phyloP scores from a whole-genome alignment of 306 rosid genomes.

The Lupinus albus region DNA sequence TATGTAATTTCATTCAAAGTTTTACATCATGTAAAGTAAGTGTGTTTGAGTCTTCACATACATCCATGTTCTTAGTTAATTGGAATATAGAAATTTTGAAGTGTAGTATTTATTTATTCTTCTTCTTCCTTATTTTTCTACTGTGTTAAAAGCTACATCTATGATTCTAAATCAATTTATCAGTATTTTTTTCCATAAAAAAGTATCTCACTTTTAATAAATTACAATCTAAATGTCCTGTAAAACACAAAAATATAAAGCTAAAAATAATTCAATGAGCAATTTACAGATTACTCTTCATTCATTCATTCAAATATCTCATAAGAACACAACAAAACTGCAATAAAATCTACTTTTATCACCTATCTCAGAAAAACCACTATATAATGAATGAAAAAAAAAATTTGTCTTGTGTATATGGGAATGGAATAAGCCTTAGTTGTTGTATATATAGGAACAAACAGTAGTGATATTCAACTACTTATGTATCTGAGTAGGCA shows the following conservation, averaged over 20 bases:
- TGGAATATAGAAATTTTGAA: too few relatives aligned
- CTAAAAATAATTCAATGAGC: conserved; percentile 11
- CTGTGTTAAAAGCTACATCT: too few relatives aligned
- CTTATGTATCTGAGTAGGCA: conserved; percentile 29
- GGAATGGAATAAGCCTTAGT: conserved; percentile 13
- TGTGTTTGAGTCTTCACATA: too few relatives aligned
- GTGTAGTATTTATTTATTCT: too few relatives aligned
- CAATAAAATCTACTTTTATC: conserved; percentile 21
- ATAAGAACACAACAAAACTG: conserved; percentile 32
- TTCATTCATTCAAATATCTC: conserved; percentile 1
- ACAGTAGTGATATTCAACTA: conserved; percentile 26
- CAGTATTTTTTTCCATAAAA: too few relatives aligned
- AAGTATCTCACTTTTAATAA: conserved; percentile 16
- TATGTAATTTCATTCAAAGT: too few relatives aligned
- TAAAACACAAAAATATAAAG: background rate
- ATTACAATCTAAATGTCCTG: conserved; percentile 12
- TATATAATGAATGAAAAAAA: background rate
- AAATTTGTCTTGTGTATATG: background rate
- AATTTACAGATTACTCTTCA: conserved; percentile 26
- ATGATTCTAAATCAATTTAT: too few relatives aligned
- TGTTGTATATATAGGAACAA: conserved; percentile 19
- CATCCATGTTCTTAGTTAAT: too few relatives aligned
- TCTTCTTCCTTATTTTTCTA: too few relatives aligned
- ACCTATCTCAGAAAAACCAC: conserved; percentile 25
- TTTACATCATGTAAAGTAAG: too few relatives aligned